Evolutionary conservation across 495 filamentous ascomycete species (phyloP), one percentile per base, ranked within the genome.

Genomic region (Hypomontagnella submonticulosa): DNA sequence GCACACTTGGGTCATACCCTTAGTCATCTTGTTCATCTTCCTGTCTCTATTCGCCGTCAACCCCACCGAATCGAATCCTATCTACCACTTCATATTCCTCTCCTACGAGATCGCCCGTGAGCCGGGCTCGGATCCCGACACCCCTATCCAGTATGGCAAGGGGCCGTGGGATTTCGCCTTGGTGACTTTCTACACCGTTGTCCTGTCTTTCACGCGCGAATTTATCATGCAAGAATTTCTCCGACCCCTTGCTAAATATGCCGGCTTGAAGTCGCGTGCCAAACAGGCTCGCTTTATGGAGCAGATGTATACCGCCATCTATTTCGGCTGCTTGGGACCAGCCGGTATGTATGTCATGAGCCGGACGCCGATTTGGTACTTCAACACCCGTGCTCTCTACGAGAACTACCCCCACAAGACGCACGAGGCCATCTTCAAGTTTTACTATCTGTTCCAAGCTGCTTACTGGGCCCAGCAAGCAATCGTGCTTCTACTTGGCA

Each of bases 261-360:
- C 78, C 48, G 92, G 92, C 3, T 87, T 99, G 66, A 84, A 79
- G 41, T 86, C 84, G 46, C 85, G 88, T 30, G 86, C 85, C 41
- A 99, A 97, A 80, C 91, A 93, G 51, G 84, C 90, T 8, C 88
- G 95, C 12, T 98, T 96, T 83, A 96, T 97, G 92, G 95, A 99
- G 76, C 95, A 99, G 77, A 85, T 90, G 66, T 99, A 99, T 80
- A 97, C 94, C 1, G 95, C 92, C n/a, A 81, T 97, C 30, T 99
- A 99, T 81, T 97, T 97, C 71, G 86, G 77, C 8, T 70, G 97
- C 52, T 87, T 96, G 55, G 92, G 92, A 4, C 95, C 96, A 0
- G 87, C 86, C 42, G 95, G 95, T 41, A 77, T 98, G 74, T 99
- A 90, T 67, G 91, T 98, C 58, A 98, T 99, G 96, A 89, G 82